phyloP scores from a whole-genome alignment of 371 early-diverging fungal species.

The Rhizopus microsporus region DNA sequence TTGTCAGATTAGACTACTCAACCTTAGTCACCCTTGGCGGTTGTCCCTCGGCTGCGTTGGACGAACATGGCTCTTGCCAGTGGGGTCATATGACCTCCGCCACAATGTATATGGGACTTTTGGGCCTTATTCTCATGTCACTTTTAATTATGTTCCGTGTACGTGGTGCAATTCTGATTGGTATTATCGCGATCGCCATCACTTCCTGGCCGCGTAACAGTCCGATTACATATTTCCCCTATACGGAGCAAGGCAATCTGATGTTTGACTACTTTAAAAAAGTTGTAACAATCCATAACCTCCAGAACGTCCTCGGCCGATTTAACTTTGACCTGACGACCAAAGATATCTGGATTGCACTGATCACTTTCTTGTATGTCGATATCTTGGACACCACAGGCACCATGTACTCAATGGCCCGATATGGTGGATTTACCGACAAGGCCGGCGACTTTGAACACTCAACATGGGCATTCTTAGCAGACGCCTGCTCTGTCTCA shows the following conservation, averaged over 20 bases:
- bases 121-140: slow-evolving; percentile 72
- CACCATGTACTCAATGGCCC: slow-evolving; percentile 79
- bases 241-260: slow-evolving; percentile 62
- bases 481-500: slow-evolving; percentile 66
- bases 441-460: slow-evolving; percentile 78
- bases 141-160: slow-evolving; percentile 65
- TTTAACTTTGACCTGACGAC: slow-evolving; percentile 65
- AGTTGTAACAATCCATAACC: slow-evolving; percentile 67
- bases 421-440: slow-evolving; percentile 78
- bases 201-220: slow-evolving; percentile 70
- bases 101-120: slow-evolving; percentile 73
- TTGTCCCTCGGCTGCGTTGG: slow-evolving; percentile 57
- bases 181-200: slow-evolving; percentile 70
- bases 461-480: slow-evolving; percentile 69
- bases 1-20: slow-evolving; percentile 58
- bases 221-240: slow-evolving; percentile 72
- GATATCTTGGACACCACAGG: slow-evolving; percentile 83
- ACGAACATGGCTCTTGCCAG: slow-evolving; percentile 53
- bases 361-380: slow-evolving; percentile 80
- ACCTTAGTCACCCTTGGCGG: slow-evolving; percentile 73
- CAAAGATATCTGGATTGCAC: slow-evolving; percentile 75
- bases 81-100: slow-evolving; percentile 66
- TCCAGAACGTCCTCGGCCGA: slow-evolving; percentile 57
- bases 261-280: slow-evolving; percentile 73
- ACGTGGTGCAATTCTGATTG: slow-evolving; percentile 73